Base-by-base conservation (phyloP, 306 rosid species). In the Abrus precatorius region DNA sequence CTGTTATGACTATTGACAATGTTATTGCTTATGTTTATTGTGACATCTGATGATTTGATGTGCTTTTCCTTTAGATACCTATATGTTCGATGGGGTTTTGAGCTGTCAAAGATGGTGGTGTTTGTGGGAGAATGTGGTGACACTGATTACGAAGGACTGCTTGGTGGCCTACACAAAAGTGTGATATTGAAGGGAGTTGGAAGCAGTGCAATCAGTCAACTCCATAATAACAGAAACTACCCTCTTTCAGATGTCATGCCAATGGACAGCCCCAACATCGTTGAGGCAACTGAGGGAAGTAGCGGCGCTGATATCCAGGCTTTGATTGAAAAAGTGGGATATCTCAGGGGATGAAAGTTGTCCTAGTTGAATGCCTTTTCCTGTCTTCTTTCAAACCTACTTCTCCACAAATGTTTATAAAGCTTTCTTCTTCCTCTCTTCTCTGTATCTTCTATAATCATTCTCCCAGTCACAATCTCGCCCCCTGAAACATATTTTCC, bases 121-220 rank as follows among this genome's bases (percentile, higher is more conserved):
- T 83, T 96, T 72, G 97, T 89, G 20, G 99, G 99, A 76, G 99
- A 93, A 66, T 85, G 92, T 9, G 99, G 99, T 38, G 98, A 96
- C 85, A 92, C 99, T 0, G 99, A 96, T 78, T 96, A 92, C n/a
- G 99, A 96, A 87, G 99, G 94, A 56, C 80, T 96, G 80, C 90
- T 96, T 49, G 94, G 93, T 29, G 99, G 99, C 73, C 20, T 85
- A 41, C 99, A 96, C 82, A 90, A 70, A 81, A 96, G 94, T 76
- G 91, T 96, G 12, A 80, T 92, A 78, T 81, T 96, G 82, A 92
- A 90, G 84, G 99, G 99, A 69, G 87, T 89, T 12, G 89, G 93
- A 68, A 87, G 93, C 64, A 78, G 88, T 28, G 98, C 97, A 74
- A 81, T 79, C 45, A 85, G 72, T 62, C 94, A 86, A 62, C 88